Evolutionary conservation across 306 rosid species (phyloP), one percentile per base, ranked within the genome.

Genomic region (Vachellia collinsii): DNA sequence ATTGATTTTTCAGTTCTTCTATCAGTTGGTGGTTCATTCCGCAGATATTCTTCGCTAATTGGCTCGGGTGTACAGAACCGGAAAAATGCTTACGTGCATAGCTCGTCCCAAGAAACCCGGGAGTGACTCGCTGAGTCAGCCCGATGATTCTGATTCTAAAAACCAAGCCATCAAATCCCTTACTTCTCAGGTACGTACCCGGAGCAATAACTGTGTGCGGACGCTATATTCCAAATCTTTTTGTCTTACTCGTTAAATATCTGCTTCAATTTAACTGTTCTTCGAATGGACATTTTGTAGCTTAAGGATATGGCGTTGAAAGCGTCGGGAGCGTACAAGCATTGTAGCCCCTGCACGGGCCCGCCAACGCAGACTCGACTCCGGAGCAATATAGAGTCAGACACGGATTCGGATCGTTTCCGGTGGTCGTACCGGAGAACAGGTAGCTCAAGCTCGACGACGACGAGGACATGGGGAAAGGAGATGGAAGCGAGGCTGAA

Each of bases 401-500:
- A 94, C 79, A 87, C 90, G 10, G 98, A 94, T 0, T 92, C 97
- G 4, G 98, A 94, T 72, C 83, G 92, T 74, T 86, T 90, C 84
- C 80, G 92, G 64, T 90, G 91, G 95, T 92, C 93, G 53, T 91
- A 90, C 86, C 78, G 89, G 86, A 82, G 98, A 37, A 90, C 88
- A 3, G 94, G 94, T 73, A 94, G 97, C 79, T 94, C 94, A 29
- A 91, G 85, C 85, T 93, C 97, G 70, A 78, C 92, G 82, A 87
- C 86, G 71, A 88, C 94, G 80, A 87, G 85, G 87, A 79, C 81
- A 8, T 94, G 98, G 98, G 98, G 98, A 50, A 94, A 94, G 86
- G 98, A 94, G 79, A 88, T 94, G 98, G 98, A 94, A 61, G 92
- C 94, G 76, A 85, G 98, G 88, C 88, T 94, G 81, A 94, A 94